Conservation (phyloP, 164 flowering plant genomes). For the Kingdonia uniflora region DNA sequence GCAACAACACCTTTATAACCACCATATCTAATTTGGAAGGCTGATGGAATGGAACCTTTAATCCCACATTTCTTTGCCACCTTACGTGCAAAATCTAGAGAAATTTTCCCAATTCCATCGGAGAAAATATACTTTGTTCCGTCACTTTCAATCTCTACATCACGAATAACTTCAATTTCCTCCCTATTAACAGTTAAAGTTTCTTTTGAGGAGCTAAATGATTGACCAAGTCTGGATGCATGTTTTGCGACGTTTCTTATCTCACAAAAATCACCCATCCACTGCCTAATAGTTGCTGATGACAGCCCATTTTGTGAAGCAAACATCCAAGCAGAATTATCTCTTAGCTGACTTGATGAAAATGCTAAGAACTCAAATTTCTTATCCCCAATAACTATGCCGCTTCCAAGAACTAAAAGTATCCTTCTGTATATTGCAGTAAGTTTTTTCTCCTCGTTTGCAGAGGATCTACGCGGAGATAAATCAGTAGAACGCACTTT, state of each 20-base stretch:
- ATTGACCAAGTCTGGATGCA: neutral
- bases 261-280: conserved; percentile 3
- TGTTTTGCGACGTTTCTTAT: neutral
- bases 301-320: conserved; percentile 1
- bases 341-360: conserved; percentile 2
- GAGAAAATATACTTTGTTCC: neutral
- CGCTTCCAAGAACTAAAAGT: neutral
- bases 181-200: neutral
- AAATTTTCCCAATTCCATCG: conserved; percentile 1
- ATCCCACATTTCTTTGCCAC: neutral
- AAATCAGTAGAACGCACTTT: conserved; percentile 51
- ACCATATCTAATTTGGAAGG: neutral
- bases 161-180: neutral
- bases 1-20: neutral
- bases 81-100: neutral
- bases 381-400: neutral
- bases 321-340: conserved; percentile 4
- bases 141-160: neutral
- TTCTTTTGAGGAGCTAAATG: neutral
- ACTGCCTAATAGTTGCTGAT: neutral
- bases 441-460: conserved; percentile 11
- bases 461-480: conserved; percentile 25
- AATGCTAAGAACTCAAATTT: conserved; percentile 4
- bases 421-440: conserved; percentile 56
- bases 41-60: neutral